These are phyloP conservation scores for Colletotrichum graminicola DNA, from an alignment of 2,329 filamentous ascomycete genomes.

Conservation along the genomic window DNA sequence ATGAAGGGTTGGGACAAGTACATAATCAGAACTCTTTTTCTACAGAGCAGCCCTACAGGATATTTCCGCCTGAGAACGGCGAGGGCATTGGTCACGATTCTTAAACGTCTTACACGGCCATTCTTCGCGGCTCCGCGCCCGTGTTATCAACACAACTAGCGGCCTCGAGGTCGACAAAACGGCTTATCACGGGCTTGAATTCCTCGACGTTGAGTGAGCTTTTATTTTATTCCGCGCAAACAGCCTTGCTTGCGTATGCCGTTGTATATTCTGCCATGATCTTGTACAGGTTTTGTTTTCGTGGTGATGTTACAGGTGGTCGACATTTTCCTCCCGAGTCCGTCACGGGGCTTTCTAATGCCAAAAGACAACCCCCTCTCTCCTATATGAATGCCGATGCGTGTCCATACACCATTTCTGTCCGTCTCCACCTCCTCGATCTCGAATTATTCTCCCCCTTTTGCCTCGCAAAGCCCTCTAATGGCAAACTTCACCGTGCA, in stretches of 20 bases:
- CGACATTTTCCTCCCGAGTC: constrained; percentile 4
- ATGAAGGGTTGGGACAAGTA: constrained; percentile 26
- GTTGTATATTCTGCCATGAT: constrained; percentile 28
- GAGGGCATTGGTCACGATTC: neutral
- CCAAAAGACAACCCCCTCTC: neutral
- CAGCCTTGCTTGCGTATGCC: constrained; percentile 5
- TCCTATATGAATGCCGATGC: neutral
- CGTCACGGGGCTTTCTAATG: neutral
- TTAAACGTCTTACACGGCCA: neutral
- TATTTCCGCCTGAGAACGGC: neutral
- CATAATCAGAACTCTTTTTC: constrained; percentile 26
- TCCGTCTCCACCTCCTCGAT: neutral
- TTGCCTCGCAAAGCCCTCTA: neutral
- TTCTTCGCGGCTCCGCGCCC: constrained; percentile 4
- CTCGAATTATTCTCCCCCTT: neutral
- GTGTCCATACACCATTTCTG: neutral
- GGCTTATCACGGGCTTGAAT: neutral
- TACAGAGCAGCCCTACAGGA: no score
- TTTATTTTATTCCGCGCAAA: constrained; percentile 20
- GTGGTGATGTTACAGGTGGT: constrained; percentile 26
- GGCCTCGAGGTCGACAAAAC: neutral
- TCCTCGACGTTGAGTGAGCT: constrained; percentile 17
- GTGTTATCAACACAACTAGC: neutral
- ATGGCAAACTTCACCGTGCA: constrained; percentile 43
- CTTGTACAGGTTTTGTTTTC: constrained; percentile 28